Base-by-base conservation (phyloP, 306 rosid species). In the Cucurbita argyrosperma region DNA sequence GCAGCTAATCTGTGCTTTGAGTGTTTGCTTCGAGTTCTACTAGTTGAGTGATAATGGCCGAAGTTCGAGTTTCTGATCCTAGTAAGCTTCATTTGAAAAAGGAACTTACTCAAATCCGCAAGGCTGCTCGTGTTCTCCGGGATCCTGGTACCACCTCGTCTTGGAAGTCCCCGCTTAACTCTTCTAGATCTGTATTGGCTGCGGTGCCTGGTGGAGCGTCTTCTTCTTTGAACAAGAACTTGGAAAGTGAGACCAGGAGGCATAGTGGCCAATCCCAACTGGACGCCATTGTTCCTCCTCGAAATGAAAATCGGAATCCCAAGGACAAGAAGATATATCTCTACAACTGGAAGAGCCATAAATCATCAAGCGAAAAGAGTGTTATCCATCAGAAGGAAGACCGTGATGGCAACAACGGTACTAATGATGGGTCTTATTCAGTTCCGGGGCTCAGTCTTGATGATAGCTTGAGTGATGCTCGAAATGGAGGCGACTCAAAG, bases 121-220 rank as follows among this genome's bases (percentile, higher is more conserved):
- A 94, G 73, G 99, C 99, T 39, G 87, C 99, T 47, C 85, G 99
- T 12, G 84, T 84, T 8, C 82, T 94, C 26, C 90, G 99, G 53
- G 99, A 94, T 89, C 99, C 99, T 0, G 99, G 95, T 7, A 94
- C 99, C 0, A 91, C 96, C 1, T 88, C 96, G 26, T 94, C 99
- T 0, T 91, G 96, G 97, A 87, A 86, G 79, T 89, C 96, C 9
- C 97, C 97, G 9, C 84, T 89, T 18, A 76, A 74, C 26, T 87
- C 97, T 19, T 82, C 96, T 58, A 87, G 95, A 87, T 89, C 97
- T 73, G 82, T 83, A 2, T 76, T 82, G 16, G 56, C 73, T 6
- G 78, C 78, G 42, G 77, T 60, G 15, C 35, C 82, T 54, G 10
- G 81, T 73, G 53, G 79, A 53, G 14, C 85, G 58, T 30, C 84